A percentile compares a stretch with the other conserved stretches of the same genome.
phyloP scores from a whole-genome alignment of 1,284 basidiomycete species.

The Tylopilus orsonianus region DNA sequence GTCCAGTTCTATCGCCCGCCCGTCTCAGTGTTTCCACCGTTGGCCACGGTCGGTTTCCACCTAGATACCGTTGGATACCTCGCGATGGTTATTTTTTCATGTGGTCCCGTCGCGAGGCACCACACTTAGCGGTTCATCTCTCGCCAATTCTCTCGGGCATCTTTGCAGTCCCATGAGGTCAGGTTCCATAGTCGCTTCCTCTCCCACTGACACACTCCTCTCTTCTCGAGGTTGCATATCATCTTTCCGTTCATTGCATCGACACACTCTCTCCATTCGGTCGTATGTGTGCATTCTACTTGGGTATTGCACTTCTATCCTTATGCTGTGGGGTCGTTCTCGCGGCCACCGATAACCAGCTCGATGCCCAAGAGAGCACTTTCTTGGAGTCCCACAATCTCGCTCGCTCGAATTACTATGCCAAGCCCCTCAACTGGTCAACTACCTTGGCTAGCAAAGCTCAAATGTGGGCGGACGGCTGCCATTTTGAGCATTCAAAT shows the following conservation, averaged over 20 bases:
- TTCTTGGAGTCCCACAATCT: conserved; percentile 51
- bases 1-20: too few species aligned
- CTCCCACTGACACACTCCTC: neutral
- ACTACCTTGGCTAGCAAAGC: conserved; percentile 44
- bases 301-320: conserved; percentile 4
- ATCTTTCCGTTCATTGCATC: neutral
- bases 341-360: conserved; percentile 1
- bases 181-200: neutral
- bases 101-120: conserved; percentile 15
- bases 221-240: neutral
- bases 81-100: conserved; percentile 1
- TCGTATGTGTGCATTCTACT: conserved; percentile 10
- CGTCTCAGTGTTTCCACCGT: too few species aligned
- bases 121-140: neutral
- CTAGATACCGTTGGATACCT: conserved; percentile 2
- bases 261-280: conserved; percentile 3
- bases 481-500: conserved; percentile 47
- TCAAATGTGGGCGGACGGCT: conserved; percentile 48
- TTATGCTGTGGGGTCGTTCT: conserved; percentile 1
- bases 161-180: neutral
- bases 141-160: neutral
- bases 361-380: conserved; percentile 15
- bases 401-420: conserved; percentile 43
- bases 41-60: too few species aligned
- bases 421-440: conserved; percentile 48